Evolutionary conservation across 179 eudicot species (phyloP), one percentile per base, ranked within the genome.

Genomic region (Heliamphora pulchella): DNA sequence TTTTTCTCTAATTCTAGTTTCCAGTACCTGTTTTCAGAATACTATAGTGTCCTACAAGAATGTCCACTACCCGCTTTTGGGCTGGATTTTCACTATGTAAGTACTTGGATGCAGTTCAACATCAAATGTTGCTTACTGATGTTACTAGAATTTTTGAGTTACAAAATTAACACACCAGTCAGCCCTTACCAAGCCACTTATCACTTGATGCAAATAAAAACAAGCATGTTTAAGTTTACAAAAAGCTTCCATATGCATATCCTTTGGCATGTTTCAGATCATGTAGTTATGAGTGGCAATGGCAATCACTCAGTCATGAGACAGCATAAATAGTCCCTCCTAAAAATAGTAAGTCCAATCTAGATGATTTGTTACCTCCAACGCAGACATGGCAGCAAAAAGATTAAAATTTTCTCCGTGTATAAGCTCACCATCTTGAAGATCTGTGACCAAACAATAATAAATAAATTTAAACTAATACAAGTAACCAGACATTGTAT

Each of bases 381-480:
- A 83, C 62, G 99, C 99, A 79, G 99, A 96, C 99, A 96, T 94
- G 81, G 99, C 99, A 54, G 98, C 97, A 72, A 94, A 96, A 74
- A 96, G 96, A 85, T 93, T 96, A 78, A 96, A 96, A 87, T 92
- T 91, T 18, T 92, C 98, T 62, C 97, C 99, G 83, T 87, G 87
- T 82, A 96, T 90, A 71, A 96, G 89, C 86, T 94, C 99, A 55
- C 94, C 98, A 55, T 89, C 93, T 77, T 77, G 84, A 85, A 96
- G 96, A 87, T 90, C 98, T 96, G 92, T 20, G 75, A 85, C 82
- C 78, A 71, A 63, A 46, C 50, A 74, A 82, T 17, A 68, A 20
- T 22, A 75, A 74, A 76, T 71, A 57, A 47, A 74, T 63, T 48
- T 22, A 55, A 8, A 66, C 17, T 46, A 68, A 80, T 69, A 46